Percentiles rank a stretch among this genome's conserved stretches.
Evolutionary conservation across 768 basidiomycete species (phyloP).

Genomic region (Calocera viscosa): DNA sequence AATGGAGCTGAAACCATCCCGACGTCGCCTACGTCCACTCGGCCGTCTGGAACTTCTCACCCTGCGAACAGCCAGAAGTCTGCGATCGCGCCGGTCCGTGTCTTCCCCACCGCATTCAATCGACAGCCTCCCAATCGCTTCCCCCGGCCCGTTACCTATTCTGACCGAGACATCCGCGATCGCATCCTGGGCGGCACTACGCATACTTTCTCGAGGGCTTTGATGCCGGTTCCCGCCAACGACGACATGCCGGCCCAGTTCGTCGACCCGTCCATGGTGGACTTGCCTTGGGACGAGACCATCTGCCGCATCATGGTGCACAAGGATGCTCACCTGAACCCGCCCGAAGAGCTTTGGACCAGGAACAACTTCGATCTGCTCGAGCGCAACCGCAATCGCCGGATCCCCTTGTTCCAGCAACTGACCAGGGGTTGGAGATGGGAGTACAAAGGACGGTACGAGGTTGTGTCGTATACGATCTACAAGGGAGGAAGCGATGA

Average conservation of each 20-base stretch:
- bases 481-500: neutral
- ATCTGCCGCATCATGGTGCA: conserved; percentile 1
- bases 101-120: neutral
- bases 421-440: neutral
- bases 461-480: neutral
- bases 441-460: neutral
- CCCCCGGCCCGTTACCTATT: neutral
- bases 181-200: neutral
- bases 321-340: neutral
- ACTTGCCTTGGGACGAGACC: neutral
- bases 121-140: neutral
- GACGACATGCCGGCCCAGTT: neutral
- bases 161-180: neutral
- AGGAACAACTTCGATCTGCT: neutral
- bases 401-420: neutral
- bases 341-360: neutral
- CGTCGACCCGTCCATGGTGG: neutral
- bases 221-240: neutral
- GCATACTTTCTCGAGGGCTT: neutral
- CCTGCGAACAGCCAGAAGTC: neutral
- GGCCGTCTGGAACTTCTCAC: neutral
- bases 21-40: neutral
- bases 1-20: too few relatives aligned
- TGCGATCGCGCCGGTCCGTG: neutral
- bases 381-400: neutral